Percentiles rank a stretch among this genome's conserved stretches.
phyloP scores from a whole-genome alignment of 129 eudicot genomes.

The Apium graveolens region DNA sequence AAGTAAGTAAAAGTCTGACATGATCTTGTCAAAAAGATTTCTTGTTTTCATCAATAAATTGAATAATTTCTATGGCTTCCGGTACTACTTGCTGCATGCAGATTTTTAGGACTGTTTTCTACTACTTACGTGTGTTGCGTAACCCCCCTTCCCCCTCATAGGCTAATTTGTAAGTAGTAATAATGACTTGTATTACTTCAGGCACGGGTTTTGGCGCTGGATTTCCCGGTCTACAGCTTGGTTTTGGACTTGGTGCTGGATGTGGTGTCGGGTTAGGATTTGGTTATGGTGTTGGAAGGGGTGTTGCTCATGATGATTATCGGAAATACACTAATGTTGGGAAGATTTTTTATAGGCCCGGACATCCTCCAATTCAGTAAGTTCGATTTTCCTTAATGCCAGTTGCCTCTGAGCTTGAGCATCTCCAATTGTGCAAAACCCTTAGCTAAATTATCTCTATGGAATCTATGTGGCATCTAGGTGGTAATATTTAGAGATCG shows the following conservation, averaged over 20 bases:
- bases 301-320: slow-evolving; percentile 69
- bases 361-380: slow-evolving; percentile 61
- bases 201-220: slow-evolving; percentile 95
- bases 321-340: slow-evolving; percentile 64
- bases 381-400: slow-evolving; percentile 16
- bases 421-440: too few relatives aligned
- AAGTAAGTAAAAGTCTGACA: not conserved
- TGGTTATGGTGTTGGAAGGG: slow-evolving; percentile 90
- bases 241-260: slow-evolving; percentile 90
- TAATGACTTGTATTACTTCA: slow-evolving; percentile 15
- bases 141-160: not conserved
- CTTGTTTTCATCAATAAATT: not conserved
- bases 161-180: not conserved
- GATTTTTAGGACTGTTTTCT: not conserved
- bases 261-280: slow-evolving; percentile 93
- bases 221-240: slow-evolving; percentile 83
- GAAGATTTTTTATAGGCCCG: slow-evolving; percentile 30
- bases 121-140: not conserved
- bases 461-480: too few relatives aligned
- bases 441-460: too few relatives aligned
- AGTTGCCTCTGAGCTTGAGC: not conserved
- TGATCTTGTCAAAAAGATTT: not conserved
- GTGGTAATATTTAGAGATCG: too few relatives aligned
- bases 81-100: not conserved
- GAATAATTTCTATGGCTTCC: not conserved